Evolutionary conservation across 495 filamentous ascomycete genomes (phyloP), one percentile per base, ranked within the genome.

Genomic region (Aspergillus indologenus): DNA sequence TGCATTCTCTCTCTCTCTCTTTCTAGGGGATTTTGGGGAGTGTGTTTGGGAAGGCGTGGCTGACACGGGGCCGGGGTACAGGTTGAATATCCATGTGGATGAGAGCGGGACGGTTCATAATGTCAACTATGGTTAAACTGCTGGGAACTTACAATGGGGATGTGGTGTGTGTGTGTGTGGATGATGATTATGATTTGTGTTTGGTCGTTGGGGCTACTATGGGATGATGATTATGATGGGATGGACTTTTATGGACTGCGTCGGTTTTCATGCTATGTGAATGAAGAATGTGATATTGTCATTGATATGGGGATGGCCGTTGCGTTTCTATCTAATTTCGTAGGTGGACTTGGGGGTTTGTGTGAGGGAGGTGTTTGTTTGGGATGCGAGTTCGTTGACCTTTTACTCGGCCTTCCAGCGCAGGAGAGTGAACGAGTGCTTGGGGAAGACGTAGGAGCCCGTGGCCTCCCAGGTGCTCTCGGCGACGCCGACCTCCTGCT

Each of bases 51-150:
- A n/a, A n/a, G n/a, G n/a, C n/a, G n/a, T n/a, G n/a, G n/a, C n/a
- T n/a, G n/a, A n/a, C n/a, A n/a, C n/a, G n/a, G n/a, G n/a, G n/a
- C n/a, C n/a, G n/a, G n/a, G n/a, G n/a, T n/a, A n/a, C n/a, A 84
- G 88, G 65, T 70, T 93, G 59, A 93, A 92, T 61, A 75, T 93
- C 26, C 85, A 91, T 66, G 68, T 91, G 22, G 82, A 81, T 48
- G 83, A 89, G 15, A 83, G 90, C 56, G 89, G 87, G 7, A 90
- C 83, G 1, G 87, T 93, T n/a, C 81, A 75, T 54, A 81, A 92
- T 67, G 87, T 92, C 47, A 75, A 75, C 44, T 79, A 72, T 62
- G 75, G 73, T 49, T 79, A 69, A 57, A 48, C 8, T 23, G 56
- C 5, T 21, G 6, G n/a, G 12, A 56, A 29, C 40, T 45, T 42